Base-by-base conservation (phyloP, 345 rosid species). In the Gossypium stocksii region DNA sequence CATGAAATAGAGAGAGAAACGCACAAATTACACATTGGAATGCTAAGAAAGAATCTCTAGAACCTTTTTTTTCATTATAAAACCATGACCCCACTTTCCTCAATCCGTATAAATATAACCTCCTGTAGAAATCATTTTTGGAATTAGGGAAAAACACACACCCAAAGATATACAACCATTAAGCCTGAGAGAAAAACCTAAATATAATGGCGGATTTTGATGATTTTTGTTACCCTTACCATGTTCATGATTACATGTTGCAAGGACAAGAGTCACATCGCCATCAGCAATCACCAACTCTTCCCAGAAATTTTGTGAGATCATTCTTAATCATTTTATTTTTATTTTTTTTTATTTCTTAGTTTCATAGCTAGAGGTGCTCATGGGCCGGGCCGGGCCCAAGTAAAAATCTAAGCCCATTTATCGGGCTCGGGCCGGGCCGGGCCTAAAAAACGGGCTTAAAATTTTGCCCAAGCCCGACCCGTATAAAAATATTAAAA, bases 81-180 rank as follows among this genome's bases (percentile, higher is more conserved):
- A 71, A 45, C 71, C 41, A 16, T 62, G 61, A 29, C 61, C 76
- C 75, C 29, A 53, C 81, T 83, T 83, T 71, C 77, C 75, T 79
- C 79, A 56, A 80, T 83, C 85, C 84, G 85, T 65, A 71, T 74
- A 86, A 88, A 83, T 63, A 72, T 75, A 86, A 88, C 77, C 27
- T n/a, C 27, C 56, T 59, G 15, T 8, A 27, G 72, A 71, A 65
- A 70, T 76, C 77, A 62, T 78, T 58, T 82, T 80, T 79, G 82
- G 51, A 52, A 71, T 44, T 68, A 45, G 45, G 14, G 6, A 25
- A 59, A 13, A 54, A 64, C 51, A 48, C 4, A 56, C 11, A 6
- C 22, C 19, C 41, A 10, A 52, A 71, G 34, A 9, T 44, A 7
- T 8, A 11, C 44, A 27, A 66, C 52, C 69, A 29, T 46, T 22